Percentiles rank a stretch among this genome's conserved stretches.
Conservation (phyloP, 1,139 yeast genomes). For the Candida sojae region DNA sequence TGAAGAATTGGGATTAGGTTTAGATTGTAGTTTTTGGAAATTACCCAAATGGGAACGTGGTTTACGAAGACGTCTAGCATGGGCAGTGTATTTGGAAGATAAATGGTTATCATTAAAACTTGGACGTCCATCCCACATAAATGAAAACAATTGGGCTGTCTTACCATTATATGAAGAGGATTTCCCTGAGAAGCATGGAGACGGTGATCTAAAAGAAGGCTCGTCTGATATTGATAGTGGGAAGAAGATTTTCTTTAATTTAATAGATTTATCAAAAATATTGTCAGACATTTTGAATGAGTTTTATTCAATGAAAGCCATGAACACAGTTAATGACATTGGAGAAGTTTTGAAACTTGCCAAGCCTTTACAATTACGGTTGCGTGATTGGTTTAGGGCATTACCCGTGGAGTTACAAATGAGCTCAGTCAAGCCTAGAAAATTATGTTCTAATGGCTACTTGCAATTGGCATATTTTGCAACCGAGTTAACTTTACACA, state of each 20-base stretch:
- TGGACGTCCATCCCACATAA: slow-evolving; percentile 76
- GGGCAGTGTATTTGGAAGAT: slow-evolving; percentile 92
- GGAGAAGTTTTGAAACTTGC: slow-evolving; percentile 71
- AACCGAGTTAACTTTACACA: slow-evolving; percentile 79
- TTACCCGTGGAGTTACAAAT: slow-evolving; percentile 72
- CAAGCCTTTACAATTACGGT: slow-evolving; percentile 78
- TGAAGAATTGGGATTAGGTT: slow-evolving; percentile 83
- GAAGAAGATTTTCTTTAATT: slow-evolving; percentile 65
- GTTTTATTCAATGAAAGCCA: slow-evolving; percentile 70
- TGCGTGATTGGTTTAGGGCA: slow-evolving; percentile 83
- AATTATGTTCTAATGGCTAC: slow-evolving; percentile 69
- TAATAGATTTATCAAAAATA: slow-evolving; percentile 68
- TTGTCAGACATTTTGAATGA: slow-evolving; percentile 70
- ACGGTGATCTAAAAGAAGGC: slow-evolving; percentile 59
- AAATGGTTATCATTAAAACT: slow-evolving; percentile 83
- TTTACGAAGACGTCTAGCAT: slow-evolving; percentile 76
- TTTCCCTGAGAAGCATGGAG: slow-evolving; percentile 68
- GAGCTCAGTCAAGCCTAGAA: slow-evolving; percentile 60
- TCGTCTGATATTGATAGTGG: slow-evolving; percentile 75
- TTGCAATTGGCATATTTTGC: slow-evolving; percentile 85
- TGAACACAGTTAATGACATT: slow-evolving; percentile 55
- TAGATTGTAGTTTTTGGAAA: slow-evolving; percentile 86
- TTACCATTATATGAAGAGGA: slow-evolving; percentile 65
- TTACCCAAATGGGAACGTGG: slow-evolving; percentile 93
- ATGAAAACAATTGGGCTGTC: slow-evolving; percentile 71